phyloP scores from a whole-genome alignment of 2,329 filamentous ascomycete genomes.

The Mycosphaerella sp. region DNA sequence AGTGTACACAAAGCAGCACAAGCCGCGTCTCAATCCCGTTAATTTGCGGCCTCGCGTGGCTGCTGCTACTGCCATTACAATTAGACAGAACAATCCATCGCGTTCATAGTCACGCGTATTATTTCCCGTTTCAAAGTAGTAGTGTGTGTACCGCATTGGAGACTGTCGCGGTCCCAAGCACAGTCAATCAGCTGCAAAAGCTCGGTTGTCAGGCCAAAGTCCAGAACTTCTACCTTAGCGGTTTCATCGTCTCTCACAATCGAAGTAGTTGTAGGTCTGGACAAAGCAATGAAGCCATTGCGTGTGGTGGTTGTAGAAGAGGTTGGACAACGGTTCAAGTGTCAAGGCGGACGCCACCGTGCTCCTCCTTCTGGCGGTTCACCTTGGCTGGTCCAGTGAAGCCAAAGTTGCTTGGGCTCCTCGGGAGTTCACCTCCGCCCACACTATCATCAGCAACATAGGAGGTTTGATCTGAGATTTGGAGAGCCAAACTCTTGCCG shows the following conservation, averaged over 20 bases:
- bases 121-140: too few relatives aligned
- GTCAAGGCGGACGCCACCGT: neutral
- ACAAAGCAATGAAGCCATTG: neutral
- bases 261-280: neutral
- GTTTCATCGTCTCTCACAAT: neutral
- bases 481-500: neutral
- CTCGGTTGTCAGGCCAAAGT: neutral
- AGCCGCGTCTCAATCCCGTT: neutral
- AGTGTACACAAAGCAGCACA: neutral
- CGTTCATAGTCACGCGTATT: too few relatives aligned
- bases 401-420: constrained; percentile 1
- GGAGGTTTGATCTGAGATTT: neutral
- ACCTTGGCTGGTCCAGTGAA: neutral
- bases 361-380: neutral
- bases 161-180: too few relatives aligned
- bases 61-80: too few relatives aligned
- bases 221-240: neutral
- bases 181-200: neutral
- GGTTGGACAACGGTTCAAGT: neutral
- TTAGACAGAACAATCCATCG: too few relatives aligned
- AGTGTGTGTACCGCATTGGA: too few relatives aligned
- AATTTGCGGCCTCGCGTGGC: neutral
- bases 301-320: neutral
- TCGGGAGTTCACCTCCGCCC: neutral
- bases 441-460: neutral